Evolutionary conservation across 805 yeast species (phyloP).

Genomic region (Metschnikowia gelsemii): DNA sequence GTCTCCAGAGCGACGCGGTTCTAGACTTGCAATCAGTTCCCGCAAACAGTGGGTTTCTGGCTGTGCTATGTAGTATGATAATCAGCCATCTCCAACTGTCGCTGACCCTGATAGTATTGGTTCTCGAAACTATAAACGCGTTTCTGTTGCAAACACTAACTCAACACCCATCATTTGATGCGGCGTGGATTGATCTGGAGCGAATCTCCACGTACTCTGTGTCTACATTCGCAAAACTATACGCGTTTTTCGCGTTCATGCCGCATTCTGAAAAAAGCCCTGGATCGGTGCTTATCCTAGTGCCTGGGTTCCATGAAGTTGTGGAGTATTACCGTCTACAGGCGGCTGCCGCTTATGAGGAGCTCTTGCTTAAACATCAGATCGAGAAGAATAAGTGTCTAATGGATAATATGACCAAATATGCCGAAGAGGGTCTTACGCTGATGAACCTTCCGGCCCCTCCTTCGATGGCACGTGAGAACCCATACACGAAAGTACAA

Average conservation of each 20-base stretch:
- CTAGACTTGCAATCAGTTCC: constrained; percentile 42
- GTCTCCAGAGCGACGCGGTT: constrained; percentile 25
- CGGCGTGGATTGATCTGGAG: constrained; percentile 21
- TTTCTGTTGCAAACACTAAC: constrained; percentile 31
- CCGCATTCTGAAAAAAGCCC: constrained; percentile 9
- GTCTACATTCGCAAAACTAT: constrained; percentile 31
- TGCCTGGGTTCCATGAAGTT: constrained; percentile 36
- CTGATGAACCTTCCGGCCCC: constrained; percentile 27
- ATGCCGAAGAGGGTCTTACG: constrained; percentile 24
- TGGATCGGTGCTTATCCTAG: constrained; percentile 23
- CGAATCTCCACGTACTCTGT: constrained; percentile 20
- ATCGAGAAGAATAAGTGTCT: constrained; percentile 26
- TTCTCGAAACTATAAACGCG: constrained; percentile 31
- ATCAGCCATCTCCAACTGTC: constrained; percentile 28
- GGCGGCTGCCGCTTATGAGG: constrained; percentile 34
- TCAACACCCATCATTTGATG: constrained; percentile 22
- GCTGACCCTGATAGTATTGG: constrained; percentile 21
- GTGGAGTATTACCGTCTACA: constrained; percentile 37
- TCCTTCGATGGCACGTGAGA: constrained; percentile 32
- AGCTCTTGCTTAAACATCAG: constrained; percentile 32
- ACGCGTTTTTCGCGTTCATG: constrained; percentile 21
- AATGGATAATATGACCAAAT: constrained; percentile 23
- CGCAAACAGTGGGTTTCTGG: constrained; percentile 23
- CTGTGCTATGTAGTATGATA: constrained; percentile 26
- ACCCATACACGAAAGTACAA: constrained; percentile 32